phyloP scores from a whole-genome alignment of 1,139 yeast genomes.

The Debaryomycetaceae sp. region DNA sequence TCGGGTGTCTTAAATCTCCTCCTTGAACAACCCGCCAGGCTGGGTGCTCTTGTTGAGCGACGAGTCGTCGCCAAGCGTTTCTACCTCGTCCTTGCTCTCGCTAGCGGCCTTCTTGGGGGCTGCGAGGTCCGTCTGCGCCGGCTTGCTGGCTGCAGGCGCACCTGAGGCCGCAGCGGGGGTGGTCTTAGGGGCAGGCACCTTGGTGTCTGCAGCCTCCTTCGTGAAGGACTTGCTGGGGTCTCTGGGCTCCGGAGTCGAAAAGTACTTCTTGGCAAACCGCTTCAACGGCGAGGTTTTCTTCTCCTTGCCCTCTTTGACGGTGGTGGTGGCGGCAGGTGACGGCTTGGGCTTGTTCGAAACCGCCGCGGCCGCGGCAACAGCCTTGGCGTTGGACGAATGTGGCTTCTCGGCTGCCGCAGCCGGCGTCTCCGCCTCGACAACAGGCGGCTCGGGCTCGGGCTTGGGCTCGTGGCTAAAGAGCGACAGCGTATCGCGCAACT shows the following conservation, averaged over 20 bases:
- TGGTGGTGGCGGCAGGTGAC: conserved; percentile 7
- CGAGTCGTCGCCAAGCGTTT: conserved; percentile 28
- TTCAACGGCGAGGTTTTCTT: neutral
- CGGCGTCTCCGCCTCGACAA: conserved; percentile 17
- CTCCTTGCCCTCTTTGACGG: conserved; percentile 3
- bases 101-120: conserved; percentile 3
- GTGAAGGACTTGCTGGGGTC: too few species aligned
- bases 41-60: conserved; percentile 20
- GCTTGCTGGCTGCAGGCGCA: neutral
- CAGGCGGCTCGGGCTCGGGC: conserved; percentile 17
- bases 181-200: conserved; percentile 2
- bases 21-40: conserved; percentile 41
- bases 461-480: conserved; percentile 28
- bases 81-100: conserved; percentile 9
- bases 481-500: conserved; percentile 38
- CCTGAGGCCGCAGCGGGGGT: conserved; percentile 3
- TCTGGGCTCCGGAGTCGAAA: too few species aligned
- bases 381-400: too few species aligned
- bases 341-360: conserved; percentile 10
- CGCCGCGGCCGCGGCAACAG: conserved; percentile 15
- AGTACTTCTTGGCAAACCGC: conserved; percentile 1
- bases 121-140: too few species aligned
- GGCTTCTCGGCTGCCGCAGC: conserved; percentile 14
- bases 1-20: conserved; percentile 28
- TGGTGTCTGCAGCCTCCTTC: too few species aligned